Evolutionary conservation across 208 protist species (phyloP).

Genomic region (Leishmania martiniquensis): DNA sequence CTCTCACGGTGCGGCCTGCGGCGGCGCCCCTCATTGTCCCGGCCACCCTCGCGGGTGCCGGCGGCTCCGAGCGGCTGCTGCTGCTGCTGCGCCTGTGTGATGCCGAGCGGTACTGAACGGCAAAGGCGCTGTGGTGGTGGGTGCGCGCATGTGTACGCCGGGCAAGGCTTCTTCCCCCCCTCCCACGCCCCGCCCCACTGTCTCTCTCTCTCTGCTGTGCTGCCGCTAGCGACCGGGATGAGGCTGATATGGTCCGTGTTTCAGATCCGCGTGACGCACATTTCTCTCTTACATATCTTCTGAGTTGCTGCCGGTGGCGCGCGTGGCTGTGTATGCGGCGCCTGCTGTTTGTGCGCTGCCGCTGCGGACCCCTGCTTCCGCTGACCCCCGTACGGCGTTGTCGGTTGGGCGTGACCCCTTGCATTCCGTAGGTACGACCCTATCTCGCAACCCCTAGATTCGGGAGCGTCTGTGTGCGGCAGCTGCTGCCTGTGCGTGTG

Average conservation of each 20-base stretch:
- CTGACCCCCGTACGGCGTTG: conserved; percentile 33
- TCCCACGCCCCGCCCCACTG: no score
- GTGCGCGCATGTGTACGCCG: neutral
- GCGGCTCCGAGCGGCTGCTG: neutral
- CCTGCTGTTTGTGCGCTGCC: neutral
- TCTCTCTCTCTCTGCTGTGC: neutral
- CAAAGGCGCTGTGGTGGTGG: neutral
- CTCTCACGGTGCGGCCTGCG: conserved; percentile 1
- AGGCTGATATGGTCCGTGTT: conserved; percentile 87
- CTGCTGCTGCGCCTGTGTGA: conserved; percentile 16
- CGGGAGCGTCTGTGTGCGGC: neutral
- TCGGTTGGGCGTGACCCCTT: conserved; percentile 42
- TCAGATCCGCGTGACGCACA: conserved; percentile 73
- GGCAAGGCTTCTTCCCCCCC: neutral
- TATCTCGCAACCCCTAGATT: conserved; percentile 56
- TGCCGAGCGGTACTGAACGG: conserved; percentile 36
- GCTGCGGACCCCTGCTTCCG: neutral
- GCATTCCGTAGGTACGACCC: conserved; percentile 24
- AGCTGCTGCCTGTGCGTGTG: neutral
- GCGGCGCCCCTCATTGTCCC: neutral
- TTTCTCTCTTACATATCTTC: conserved; percentile 55
- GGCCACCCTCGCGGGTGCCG: conserved; percentile 11
- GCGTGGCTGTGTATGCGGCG: neutral
- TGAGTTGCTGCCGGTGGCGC: conserved; percentile 29
- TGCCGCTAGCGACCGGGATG: conserved; percentile 38